Percentiles rank a stretch among this genome's conserved stretches.
Evolutionary conservation across 2,329 filamentous ascomycete genomes (phyloP).

Genomic region (Penicillium sp.): DNA sequence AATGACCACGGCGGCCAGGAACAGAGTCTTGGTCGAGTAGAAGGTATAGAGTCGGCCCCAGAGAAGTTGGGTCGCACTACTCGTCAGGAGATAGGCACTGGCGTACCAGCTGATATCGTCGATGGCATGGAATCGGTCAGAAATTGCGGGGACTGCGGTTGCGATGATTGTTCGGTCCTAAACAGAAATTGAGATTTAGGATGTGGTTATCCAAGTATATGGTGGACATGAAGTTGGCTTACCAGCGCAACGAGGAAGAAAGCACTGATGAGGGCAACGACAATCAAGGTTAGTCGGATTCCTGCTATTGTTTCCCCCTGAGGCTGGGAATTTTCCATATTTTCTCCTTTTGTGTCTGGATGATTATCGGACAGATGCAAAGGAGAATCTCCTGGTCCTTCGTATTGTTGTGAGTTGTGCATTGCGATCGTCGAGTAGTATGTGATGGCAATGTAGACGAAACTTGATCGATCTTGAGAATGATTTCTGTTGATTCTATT

Average conservation of each 20-base stretch:
- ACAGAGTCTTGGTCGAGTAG: slow-evolving; percentile 41
- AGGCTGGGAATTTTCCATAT: not conserved
- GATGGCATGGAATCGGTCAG: slow-evolving; percentile 17
- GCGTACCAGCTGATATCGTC: slow-evolving; percentile 21
- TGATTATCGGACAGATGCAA: not conserved
- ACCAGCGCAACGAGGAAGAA: slow-evolving; percentile 22
- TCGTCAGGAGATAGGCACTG: slow-evolving; percentile 18
- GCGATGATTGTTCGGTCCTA: slow-evolving; percentile 22
- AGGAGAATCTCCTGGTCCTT: not conserved
- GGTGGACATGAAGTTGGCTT: not conserved
- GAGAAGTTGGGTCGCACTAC: slow-evolving; percentile 32
- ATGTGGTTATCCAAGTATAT: not conserved
- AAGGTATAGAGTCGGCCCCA: slow-evolving; percentile 43
- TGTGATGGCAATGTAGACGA: not conserved
- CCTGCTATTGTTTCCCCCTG: not conserved
- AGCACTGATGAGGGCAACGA: slow-evolving; percentile 3
- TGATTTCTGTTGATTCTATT: too few species aligned
- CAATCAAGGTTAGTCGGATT: slow-evolving; percentile 1
- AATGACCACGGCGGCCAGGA: slow-evolving; percentile 37
- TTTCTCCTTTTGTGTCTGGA: not conserved
- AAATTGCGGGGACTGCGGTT: slow-evolving; percentile 17
- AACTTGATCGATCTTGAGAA: not conserved
- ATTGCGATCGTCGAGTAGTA: not conserved
- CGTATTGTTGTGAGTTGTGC: not conserved
- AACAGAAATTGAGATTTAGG: not conserved